phyloP scores from a whole-genome alignment of 2,329 filamentous ascomycete genomes.

The Paecilomyces variotii region DNA sequence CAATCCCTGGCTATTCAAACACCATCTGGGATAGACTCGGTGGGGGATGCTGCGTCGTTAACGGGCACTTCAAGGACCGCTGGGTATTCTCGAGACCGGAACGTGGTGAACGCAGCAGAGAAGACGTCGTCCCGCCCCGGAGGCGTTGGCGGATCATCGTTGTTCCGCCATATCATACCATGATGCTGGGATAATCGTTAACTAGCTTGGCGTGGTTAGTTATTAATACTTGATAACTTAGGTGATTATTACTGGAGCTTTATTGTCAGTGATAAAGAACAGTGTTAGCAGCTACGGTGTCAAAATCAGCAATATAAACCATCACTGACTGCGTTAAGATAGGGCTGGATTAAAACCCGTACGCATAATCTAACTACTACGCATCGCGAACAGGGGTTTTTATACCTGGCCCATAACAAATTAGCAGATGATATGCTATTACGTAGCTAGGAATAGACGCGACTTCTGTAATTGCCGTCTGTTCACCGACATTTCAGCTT shows the following conservation, averaged over 20 bases:
- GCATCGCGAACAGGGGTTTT: neutral
- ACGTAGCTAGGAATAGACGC: neutral
- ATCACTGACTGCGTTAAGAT: too few species aligned
- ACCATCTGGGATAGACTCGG: neutral
- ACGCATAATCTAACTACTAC: neutral
- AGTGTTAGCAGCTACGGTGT: too few species aligned
- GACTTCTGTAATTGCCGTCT: neutral
- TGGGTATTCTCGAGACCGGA: slow-evolving; percentile 38
- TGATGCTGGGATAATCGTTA: neutral
- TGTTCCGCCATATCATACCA: neutral
- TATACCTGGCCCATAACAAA: neutral
- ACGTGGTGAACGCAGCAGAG: slow-evolving; percentile 30
- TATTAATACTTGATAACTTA: neutral
- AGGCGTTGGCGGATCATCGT: slow-evolving; percentile 2
- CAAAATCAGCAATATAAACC: too few species aligned
- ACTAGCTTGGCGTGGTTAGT: neutral
- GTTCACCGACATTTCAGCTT: neutral
- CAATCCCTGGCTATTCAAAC: neutral
- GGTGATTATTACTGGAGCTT: too few species aligned
- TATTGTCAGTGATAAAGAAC: too few species aligned
- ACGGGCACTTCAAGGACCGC: slow-evolving; percentile 34
- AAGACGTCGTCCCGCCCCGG: slow-evolving; percentile 24
- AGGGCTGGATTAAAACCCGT: neutral
- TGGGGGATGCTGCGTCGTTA: slow-evolving; percentile 3
- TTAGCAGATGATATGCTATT: neutral